phyloP scores from a whole-genome alignment of 2,329 filamentous ascomycete species.

The Pseudocercospora eumusae region DNA sequence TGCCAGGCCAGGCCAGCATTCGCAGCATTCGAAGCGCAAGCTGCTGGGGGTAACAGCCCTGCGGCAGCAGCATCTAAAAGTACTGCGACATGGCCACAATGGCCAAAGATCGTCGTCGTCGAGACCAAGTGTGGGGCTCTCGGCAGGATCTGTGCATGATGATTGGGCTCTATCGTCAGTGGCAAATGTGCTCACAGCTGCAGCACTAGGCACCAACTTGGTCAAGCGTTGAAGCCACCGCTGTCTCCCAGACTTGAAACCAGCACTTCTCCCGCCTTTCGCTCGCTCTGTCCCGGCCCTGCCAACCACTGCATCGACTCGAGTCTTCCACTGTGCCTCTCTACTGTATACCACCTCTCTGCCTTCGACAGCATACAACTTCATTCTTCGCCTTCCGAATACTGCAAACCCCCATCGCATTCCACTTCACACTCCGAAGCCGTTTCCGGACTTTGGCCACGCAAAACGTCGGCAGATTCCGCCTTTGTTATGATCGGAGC shows the following conservation, averaged over 20 bases:
- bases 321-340: slow-evolving; percentile 2
- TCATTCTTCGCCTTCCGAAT: slow-evolving; percentile 4
- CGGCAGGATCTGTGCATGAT: neutral
- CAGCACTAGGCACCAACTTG: no score
- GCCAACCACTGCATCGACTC: slow-evolving; percentile 7
- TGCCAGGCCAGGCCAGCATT: no score
- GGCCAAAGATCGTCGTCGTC: slow-evolving; percentile 8
- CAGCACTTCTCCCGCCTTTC: slow-evolving; percentile 3
- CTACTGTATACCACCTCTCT: slow-evolving; percentile 1
- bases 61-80: slow-evolving; percentile 9
- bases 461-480: neutral
- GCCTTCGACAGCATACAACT: slow-evolving; percentile 6
- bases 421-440: slow-evolving; percentile 10
- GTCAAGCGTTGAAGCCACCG: no score
- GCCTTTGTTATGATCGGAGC: slow-evolving; percentile 12
- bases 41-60: neutral
- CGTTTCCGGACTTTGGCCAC: slow-evolving; percentile 6
- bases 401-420: slow-evolving; percentile 8
- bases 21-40: slow-evolving; percentile 3
- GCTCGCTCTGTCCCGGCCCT: neutral
- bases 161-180: neutral
- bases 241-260: slow-evolving; percentile 2
- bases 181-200: no score
- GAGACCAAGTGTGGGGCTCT: neutral
- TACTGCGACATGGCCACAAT: neutral